Conservation (phyloP, 441 rosid species). For the Pelargonium citronellum region DNA sequence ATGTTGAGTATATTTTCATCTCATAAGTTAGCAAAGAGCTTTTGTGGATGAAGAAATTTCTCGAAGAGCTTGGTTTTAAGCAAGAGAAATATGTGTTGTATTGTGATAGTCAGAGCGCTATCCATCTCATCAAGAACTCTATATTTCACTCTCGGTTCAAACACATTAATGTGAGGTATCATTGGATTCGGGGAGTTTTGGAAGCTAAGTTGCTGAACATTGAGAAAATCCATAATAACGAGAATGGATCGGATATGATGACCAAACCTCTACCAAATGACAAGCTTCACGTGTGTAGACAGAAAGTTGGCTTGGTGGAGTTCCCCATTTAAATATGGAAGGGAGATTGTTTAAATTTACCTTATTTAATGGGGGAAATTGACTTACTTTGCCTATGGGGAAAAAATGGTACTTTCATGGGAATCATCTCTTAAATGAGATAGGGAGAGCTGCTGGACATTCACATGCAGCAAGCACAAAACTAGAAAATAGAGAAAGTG, state of each 20-base stretch:
- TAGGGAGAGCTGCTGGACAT: no score
- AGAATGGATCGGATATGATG: slow-evolving; percentile 15
- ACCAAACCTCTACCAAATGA: slow-evolving; percentile 4
- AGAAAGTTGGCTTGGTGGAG: background rate
- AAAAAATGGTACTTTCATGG: no score
- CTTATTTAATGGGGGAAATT: no score
- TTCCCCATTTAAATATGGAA: background rate
- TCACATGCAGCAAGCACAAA: no score
- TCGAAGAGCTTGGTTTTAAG: slow-evolving; percentile 1
- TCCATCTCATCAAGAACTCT: slow-evolving; percentile 7
- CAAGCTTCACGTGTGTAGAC: background rate
- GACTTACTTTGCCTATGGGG: no score
- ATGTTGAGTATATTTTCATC: background rate
- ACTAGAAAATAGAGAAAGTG: no score
- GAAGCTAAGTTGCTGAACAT: slow-evolving; percentile 10
- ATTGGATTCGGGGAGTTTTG: slow-evolving; percentile 11
- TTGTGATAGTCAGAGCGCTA: background rate
- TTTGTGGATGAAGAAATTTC: slow-evolving; percentile 7
- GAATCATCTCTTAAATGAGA: no score
- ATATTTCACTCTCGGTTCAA: slow-evolving; percentile 11
- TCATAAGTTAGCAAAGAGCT: background rate
- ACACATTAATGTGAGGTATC: slow-evolving; percentile 13
- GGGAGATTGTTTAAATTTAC: background rate
- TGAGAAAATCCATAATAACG: slow-evolving; percentile 14
- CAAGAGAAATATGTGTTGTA: background rate